phyloP scores from a whole-genome alignment of 179 eudicot genomes.

The Vitellaria paradoxa region DNA sequence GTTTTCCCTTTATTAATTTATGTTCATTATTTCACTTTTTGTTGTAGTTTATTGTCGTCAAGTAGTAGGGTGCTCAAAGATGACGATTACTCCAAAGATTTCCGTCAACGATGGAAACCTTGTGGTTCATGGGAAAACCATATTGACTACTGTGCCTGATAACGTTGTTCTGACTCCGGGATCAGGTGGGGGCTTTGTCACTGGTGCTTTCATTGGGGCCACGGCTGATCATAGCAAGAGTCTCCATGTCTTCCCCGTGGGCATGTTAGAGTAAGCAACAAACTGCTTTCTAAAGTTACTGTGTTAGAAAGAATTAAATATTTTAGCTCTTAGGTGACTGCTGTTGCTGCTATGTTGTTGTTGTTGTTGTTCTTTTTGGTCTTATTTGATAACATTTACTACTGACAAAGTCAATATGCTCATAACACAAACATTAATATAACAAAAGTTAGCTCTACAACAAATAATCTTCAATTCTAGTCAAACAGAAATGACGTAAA shows the following conservation, averaged over 20 bases:
- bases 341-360: background rate
- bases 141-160: constrained; percentile 75
- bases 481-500: background rate
- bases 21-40: background rate
- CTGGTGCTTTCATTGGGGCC: constrained; percentile 84
- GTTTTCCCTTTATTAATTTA: constrained; percentile 1
- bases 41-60: constrained; percentile 20
- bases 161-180: constrained; percentile 73
- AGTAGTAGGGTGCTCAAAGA: constrained; percentile 29
- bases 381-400: background rate
- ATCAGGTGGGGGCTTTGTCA: constrained; percentile 54
- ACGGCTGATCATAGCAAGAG: constrained; percentile 58
- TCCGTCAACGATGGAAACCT: constrained; percentile 67
- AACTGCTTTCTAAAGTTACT: background rate
- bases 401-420: too few species aligned
- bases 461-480: background rate
- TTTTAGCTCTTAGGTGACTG: background rate
- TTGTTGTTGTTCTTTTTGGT: too few species aligned
- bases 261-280: constrained; percentile 67
- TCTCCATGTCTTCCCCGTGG: constrained; percentile 82
- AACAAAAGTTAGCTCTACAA: background rate
- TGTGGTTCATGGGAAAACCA: constrained; percentile 80
- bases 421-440: background rate
- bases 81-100: constrained; percentile 78
- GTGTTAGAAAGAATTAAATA: background rate